phyloP scores from a whole-genome alignment of 768 basidiomycete genomes.

The Boletus subparvulus region DNA sequence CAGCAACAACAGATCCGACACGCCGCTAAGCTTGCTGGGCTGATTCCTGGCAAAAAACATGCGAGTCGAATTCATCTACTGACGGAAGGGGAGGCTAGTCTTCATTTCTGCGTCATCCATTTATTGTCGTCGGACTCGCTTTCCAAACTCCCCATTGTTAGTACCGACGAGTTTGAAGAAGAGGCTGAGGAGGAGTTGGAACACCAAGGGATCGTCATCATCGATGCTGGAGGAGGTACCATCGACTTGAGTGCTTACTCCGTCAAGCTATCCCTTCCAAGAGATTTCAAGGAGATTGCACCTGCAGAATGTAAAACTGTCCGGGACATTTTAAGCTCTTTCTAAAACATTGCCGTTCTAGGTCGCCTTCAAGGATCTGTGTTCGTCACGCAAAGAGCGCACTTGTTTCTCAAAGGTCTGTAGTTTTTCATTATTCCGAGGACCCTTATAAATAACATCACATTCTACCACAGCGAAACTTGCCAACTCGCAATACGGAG shows the following conservation, averaged over 20 bases:
- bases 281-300: conserved; percentile 34
- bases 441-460: neutral
- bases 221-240: conserved; percentile 22
- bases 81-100: conserved; percentile 28
- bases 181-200: conserved; percentile 4
- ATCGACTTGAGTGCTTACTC: conserved; percentile 40
- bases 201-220: conserved; percentile 39
- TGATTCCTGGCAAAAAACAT: conserved; percentile 9
- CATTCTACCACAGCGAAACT: conserved; percentile 21
- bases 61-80: conserved; percentile 22
- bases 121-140: conserved; percentile 31
- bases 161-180: neutral
- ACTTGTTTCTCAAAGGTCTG: conserved; percentile 28
- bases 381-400: conserved; percentile 32
- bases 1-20: conserved; percentile 5
- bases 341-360: conserved; percentile 3
- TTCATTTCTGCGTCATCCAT: conserved; percentile 40
- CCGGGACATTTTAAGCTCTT: neutral
- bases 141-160: neutral
- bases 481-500: conserved; percentile 25
- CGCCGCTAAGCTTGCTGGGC: neutral
- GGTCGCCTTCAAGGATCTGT: conserved; percentile 41
- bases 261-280: conserved; percentile 19
- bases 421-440: neutral
- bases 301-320: conserved; percentile 29